Percentiles rank a stretch among this genome's conserved stretches.
Evolutionary conservation across 192 early-diverging fungal genomes (phyloP).

Genomic region (Backusella liffmaniae): DNA sequence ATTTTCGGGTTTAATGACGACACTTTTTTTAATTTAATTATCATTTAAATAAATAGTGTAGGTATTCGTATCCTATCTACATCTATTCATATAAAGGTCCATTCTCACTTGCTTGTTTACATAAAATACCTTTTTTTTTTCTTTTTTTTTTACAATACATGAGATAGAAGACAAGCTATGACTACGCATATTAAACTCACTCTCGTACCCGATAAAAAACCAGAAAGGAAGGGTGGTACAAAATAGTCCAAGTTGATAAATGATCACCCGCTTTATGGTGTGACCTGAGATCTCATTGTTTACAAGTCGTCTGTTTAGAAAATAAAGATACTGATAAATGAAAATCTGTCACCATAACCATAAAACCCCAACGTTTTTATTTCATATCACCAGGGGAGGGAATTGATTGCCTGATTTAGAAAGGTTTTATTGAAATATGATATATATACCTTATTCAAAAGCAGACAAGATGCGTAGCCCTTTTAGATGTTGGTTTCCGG

Average conservation of each 20-base stretch:
- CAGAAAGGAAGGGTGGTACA: background rate
- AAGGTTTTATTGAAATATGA: background rate
- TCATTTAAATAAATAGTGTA: no score
- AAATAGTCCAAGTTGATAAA: background rate
- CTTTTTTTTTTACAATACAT: no score
- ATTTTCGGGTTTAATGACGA: no score
- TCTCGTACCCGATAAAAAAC: no score
- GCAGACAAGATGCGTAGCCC: background rate
- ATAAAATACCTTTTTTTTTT: no score
- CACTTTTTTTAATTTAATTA: no score
- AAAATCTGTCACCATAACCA: background rate
- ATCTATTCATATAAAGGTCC: no score
- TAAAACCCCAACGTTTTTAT: background rate
- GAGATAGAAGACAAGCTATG: no score
- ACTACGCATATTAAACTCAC: no score
- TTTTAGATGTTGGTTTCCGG: background rate
- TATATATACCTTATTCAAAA: background rate
- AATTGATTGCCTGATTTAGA: background rate
- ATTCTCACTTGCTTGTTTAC: no score
- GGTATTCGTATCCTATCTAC: no score
- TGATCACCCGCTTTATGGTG: background rate
- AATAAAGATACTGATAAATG: background rate
- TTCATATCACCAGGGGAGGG: background rate
- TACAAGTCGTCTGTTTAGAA: background rate
- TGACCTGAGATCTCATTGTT: background rate